A percentile compares a stretch with the other conserved stretches of the same genome.
Conservation (phyloP, 2,329 filamentous ascomycete genomes). For the Thelonectria olida region DNA sequence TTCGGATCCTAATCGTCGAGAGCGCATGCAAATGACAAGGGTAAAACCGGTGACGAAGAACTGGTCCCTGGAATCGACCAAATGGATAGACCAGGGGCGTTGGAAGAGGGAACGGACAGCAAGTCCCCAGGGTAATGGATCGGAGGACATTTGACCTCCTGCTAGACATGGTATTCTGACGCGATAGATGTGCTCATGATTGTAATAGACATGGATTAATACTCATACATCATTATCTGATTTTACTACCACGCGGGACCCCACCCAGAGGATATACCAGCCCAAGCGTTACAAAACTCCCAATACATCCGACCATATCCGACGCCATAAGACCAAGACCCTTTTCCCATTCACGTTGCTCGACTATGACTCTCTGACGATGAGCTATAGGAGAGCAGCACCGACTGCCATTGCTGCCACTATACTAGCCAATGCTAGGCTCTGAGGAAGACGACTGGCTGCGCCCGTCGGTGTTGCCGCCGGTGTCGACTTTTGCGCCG, state of each 20-base stretch:
- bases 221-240: slow-evolving; percentile 2
- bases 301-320: neutral
- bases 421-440: slow-evolving; percentile 18
- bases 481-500: slow-evolving; percentile 6
- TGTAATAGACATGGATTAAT: slow-evolving; percentile 9
- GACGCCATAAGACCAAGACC: neutral
- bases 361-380: neutral
- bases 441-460: neutral
- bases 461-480: slow-evolving; percentile 9
- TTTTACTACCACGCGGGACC: neutral
- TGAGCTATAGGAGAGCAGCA: slow-evolving; percentile 8
- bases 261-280: neutral
- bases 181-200: slow-evolving; percentile 16
- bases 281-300: neutral
- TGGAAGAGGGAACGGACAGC: neutral
- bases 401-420: slow-evolving; percentile 11
- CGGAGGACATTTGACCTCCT: neutral
- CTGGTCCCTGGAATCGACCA: neutral
- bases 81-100: neutral
- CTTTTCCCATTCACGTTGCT: neutral
- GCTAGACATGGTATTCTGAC: neutral
- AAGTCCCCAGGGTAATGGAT: neutral
- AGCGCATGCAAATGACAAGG: too few relatives aligned
- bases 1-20: slow-evolving; percentile 50
- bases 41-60: neutral